A percentile compares a stretch with the other conserved stretches of the same genome.
These are phyloP conservation scores for Vitellaria paradoxa DNA, from an alignment of 179 eudicot genomes.

Conservation along the genomic window DNA sequence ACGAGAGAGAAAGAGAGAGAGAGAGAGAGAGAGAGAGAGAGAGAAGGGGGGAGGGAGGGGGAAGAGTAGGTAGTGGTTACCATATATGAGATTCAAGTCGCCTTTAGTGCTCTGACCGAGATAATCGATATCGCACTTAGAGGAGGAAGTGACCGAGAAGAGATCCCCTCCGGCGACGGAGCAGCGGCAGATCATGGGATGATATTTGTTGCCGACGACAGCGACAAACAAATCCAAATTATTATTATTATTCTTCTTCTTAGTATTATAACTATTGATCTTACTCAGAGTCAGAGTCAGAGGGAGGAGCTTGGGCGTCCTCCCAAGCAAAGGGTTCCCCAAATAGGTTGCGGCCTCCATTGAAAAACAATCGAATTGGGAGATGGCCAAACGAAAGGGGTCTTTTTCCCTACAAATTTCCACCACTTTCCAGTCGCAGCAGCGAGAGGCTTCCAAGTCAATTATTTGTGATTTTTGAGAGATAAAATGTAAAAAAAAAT, in stretches of 20 bases:
- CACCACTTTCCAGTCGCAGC: too few relatives aligned
- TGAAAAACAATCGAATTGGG: not conserved
- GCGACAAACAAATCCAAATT: not conserved
- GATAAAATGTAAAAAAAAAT: too few relatives aligned
- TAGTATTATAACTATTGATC: not conserved
- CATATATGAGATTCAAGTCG: constrained; percentile 58
- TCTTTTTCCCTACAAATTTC: too few relatives aligned
- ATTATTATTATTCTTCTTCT: not conserved
- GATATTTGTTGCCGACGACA: not conserved
- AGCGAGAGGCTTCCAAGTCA: too few relatives aligned
- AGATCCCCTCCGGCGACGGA: constrained; percentile 27
- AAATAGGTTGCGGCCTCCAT: constrained; percentile 1
- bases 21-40: not conserved
- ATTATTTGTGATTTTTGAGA: too few relatives aligned
- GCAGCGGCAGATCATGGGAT: constrained; percentile 14
- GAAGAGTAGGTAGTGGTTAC: not conserved
- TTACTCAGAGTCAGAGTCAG: not conserved
- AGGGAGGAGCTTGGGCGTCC: not conserved
- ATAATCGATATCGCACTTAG: constrained; percentile 63
- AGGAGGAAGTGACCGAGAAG: constrained; percentile 45
- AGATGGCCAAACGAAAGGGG: too few relatives aligned
- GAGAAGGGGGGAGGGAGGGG: not conserved
- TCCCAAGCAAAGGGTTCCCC: not conserved
- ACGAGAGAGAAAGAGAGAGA: too few relatives aligned
- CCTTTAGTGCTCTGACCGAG: constrained; percentile 92